Evolutionary conservation across 2,329 filamentous ascomycete species (phyloP).

Genomic region (Fusarium sp.): DNA sequence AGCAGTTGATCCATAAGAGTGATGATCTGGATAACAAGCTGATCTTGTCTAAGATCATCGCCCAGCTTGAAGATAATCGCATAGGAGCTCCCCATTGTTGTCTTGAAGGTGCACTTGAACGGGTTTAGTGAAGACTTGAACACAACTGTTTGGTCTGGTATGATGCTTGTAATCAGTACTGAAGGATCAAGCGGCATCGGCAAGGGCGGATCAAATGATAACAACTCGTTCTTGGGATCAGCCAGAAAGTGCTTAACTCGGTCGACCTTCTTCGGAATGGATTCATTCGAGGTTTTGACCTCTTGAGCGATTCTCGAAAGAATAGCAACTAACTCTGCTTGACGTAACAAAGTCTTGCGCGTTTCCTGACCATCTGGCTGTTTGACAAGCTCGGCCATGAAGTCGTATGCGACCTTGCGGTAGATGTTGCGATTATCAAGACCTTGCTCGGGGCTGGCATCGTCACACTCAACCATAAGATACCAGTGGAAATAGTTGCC

Average conservation of each 20-base stretch:
- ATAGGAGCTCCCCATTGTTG: slow-evolving; percentile 78
- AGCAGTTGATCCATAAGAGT: slow-evolving; percentile 96
- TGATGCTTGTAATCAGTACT: slow-evolving; percentile 79
- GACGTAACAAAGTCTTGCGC: slow-evolving; percentile 79
- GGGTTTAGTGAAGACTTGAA: slow-evolving; percentile 96
- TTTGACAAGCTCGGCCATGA: slow-evolving; percentile 87
- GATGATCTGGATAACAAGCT: slow-evolving; percentile 96
- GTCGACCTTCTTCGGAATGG: slow-evolving; percentile 82
- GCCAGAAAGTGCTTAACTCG: slow-evolving; percentile 83
- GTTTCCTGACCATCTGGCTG: slow-evolving; percentile 75
- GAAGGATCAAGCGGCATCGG: slow-evolving; percentile 89
- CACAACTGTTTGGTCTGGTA: slow-evolving; percentile 85
- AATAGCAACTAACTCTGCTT: slow-evolving; percentile 89
- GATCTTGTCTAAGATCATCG: slow-evolving; percentile 95
- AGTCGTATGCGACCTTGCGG: slow-evolving; percentile 92
- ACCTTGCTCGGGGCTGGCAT: slow-evolving; percentile 78
- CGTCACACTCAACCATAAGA: slow-evolving; percentile 96
- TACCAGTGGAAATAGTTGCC: slow-evolving; percentile 99
- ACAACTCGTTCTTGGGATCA: slow-evolving; percentile 90
- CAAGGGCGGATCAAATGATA: slow-evolving; percentile 83
- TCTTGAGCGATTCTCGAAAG: slow-evolving; percentile 90
- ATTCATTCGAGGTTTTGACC: slow-evolving; percentile 81
- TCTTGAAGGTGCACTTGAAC: slow-evolving; percentile 90
- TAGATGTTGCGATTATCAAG: slow-evolving; percentile 85
- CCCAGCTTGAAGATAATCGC: slow-evolving; percentile 97